These are phyloP conservation scores for Incumbomyces delicatus DNA, from an alignment of 2,329 filamentous ascomycete genomes.

Conservation along the genomic window DNA sequence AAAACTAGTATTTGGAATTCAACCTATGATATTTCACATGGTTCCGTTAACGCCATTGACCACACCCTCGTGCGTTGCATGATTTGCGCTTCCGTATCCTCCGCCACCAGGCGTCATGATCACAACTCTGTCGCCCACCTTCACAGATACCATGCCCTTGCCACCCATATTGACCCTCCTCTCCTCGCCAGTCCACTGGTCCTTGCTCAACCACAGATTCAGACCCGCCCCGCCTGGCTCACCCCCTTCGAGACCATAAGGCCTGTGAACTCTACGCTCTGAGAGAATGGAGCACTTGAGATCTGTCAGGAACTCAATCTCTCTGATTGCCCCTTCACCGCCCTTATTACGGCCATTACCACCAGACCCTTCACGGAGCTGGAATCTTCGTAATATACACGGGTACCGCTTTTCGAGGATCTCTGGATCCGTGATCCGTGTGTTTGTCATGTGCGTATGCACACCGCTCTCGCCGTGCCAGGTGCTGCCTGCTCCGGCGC, in stretches of 20 bases:
- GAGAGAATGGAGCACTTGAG: conserved; percentile 72
- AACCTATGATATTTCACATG: too few relatives aligned
- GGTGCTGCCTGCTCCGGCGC: conserved; percentile 61
- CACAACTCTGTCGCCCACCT: conserved; percentile 51
- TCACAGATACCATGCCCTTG: conserved; percentile 53
- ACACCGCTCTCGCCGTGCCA: conserved; percentile 71
- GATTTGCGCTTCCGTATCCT: conserved; percentile 32
- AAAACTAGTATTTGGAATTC: too few relatives aligned
- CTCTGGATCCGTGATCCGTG: conserved; percentile 72
- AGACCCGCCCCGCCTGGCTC: conserved; percentile 67
- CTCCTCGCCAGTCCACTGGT: conserved; percentile 16
- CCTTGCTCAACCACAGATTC: conserved; percentile 72
- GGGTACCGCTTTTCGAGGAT: conserved; percentile 74
- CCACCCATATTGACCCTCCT: conserved; percentile 50
- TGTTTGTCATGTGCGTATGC: conserved; percentile 83
- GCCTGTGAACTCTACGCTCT: conserved; percentile 65
- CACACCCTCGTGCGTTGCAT: too few relatives aligned
- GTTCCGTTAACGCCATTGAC: too few relatives aligned
- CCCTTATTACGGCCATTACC: conserved; percentile 59
- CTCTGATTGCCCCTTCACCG: conserved; percentile 67
- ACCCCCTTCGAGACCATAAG: conserved; percentile 77
- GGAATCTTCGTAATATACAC: conserved; percentile 63
- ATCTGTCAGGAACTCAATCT: conserved; percentile 75
- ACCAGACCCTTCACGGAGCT: conserved; percentile 53
- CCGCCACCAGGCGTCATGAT: conserved; percentile 41